Evolutionary conservation across 768 basidiomycete genomes (phyloP).

Genomic region (Kwoniella botswanensis): DNA sequence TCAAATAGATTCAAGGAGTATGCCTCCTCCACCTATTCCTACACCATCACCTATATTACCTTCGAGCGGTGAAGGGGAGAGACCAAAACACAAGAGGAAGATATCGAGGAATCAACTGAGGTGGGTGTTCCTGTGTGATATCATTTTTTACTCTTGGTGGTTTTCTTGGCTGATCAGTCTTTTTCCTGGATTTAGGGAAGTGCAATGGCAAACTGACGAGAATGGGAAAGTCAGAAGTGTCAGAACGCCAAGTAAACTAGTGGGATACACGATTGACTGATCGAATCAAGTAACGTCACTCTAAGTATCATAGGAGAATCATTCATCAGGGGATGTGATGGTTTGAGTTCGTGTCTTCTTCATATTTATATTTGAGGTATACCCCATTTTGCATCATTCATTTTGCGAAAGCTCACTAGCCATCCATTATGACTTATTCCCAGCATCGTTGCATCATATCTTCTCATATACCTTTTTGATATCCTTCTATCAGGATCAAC

Average conservation of each 20-base stretch:
- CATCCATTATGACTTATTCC: background rate
- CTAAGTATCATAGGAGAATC: no score
- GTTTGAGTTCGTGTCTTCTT: background rate
- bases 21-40: constrained; percentile 20
- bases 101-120: constrained; percentile 50
- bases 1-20: constrained; percentile 11
- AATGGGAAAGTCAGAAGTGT: constrained; percentile 42
- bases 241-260: constrained; percentile 24
- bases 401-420: background rate
- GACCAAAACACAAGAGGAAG: constrained; percentile 51
- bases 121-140: constrained; percentile 26
- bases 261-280: constrained; percentile 25
- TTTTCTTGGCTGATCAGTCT: background rate
- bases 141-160: background rate
- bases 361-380: background rate
- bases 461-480: background rate
- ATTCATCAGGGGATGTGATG: no score
- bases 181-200: background rate
- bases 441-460: background rate
- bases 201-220: constrained; percentile 50
- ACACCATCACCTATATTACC: background rate
- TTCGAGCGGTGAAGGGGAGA: constrained; percentile 4
- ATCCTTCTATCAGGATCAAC: background rate
- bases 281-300: background rate
- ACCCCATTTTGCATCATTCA: background rate